phyloP scores from a whole-genome alignment of 2,329 filamentous ascomycete genomes.

The Ophiostoma ulmi region DNA sequence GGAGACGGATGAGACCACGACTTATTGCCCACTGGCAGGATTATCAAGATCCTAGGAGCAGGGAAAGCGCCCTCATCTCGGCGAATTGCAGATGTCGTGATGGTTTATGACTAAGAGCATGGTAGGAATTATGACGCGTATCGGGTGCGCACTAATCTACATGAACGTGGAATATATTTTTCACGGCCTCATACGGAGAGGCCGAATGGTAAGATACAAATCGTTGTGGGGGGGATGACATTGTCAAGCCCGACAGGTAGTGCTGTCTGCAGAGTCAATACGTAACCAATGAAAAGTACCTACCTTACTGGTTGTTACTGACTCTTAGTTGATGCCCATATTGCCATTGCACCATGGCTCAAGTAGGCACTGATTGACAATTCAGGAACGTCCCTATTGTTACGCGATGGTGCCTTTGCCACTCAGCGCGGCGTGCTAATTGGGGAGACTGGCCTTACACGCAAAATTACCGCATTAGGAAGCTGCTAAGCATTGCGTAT shows the following conservation, averaged over 20 bases:
- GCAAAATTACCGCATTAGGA: not conserved
- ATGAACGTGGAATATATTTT: not conserved
- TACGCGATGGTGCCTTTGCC: not conserved
- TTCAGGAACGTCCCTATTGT: not conserved
- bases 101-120: not conserved
- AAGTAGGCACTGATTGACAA: not conserved
- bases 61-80: not conserved
- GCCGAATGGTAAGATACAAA: not conserved
- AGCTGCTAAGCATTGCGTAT: slow-evolving; percentile 4
- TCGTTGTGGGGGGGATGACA: not conserved
- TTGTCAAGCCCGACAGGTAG: not conserved
- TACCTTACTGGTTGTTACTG: not conserved
- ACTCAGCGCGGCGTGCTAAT: not conserved
- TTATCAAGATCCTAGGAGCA: not conserved
- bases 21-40: not conserved
- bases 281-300: not conserved
- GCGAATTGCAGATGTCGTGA: not conserved
- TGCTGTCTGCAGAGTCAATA: not conserved
- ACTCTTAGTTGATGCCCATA: not conserved
- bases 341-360: not conserved
- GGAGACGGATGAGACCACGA: no score
- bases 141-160: not conserved
- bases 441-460: not conserved
- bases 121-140: not conserved
- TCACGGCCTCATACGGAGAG: not conserved